Evolutionary conservation across 495 filamentous ascomycete genomes (phyloP), one percentile per base, ranked within the genome.

Genomic region (Penicillium egyptiacum): DNA sequence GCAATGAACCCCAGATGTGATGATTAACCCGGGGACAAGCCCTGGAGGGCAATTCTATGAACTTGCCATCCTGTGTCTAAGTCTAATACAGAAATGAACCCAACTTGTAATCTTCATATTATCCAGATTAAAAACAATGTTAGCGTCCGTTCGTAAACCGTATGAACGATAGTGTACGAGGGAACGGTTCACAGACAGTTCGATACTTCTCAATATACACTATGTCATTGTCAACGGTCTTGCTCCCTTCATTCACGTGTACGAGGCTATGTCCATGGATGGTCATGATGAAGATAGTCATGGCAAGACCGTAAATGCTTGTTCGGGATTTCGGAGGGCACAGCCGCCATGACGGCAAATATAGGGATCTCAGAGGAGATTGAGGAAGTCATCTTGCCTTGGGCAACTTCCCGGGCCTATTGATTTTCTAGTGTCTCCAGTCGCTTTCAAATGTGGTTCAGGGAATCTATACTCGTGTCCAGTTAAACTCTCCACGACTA

Each of bases 1-100:
- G 31, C 56, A 59, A 56, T 57, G 60, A 68, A 53, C 55, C 25
- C 50, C 45, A 47, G 49, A 63, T 64, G 63, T 60, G 55, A 68
- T 61, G 57, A 50, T 59, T 62, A 54, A 45, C 40, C 58, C 26
- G 49, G 52, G 53, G 52, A 46, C 28, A 42, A 52, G 50, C 16
- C 35, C 35, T 37, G 35, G 3, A 33, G 30, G 55, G 50, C 49
- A 50, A 48, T 56, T 44, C 26, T 53, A 25, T 39, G 56, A 25
- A 35, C 52, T 53, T 41, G 31, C 41, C 41, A 40, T 22, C 47
- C 23, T 25, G 44, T 48, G 44, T 42, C n/a, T 53, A 28, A 58
- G 43, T 48, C 53, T 40, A 50, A 46, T 50, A 25, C 26, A 47
- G 19, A 22, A 48, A 56, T 37, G 39, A 42, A 33, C n/a, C 35